Evolutionary conservation across 108 stramenopile genomes (phyloP), one percentile per base, ranked within the genome.

Genomic region (Seminavis robusta): DNA sequence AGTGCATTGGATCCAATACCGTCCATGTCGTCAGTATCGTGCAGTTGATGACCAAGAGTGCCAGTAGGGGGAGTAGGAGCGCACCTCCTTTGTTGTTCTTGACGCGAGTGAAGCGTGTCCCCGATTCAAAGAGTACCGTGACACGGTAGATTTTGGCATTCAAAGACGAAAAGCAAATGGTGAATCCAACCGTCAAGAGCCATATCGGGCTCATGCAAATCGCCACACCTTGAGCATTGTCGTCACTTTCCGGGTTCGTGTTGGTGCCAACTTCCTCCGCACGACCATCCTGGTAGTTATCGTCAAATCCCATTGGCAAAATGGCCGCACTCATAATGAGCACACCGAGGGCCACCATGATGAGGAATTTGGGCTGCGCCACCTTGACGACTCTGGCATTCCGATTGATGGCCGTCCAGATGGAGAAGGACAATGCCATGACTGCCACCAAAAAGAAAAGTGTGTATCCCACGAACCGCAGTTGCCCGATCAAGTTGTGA

Each of bases 131-230:
- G 10, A 80, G 17, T 47, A 51, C 50, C 44, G 75, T 78, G 39
- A 84, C 33, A 21, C 83, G 68, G 71, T 63, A 76, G 3, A 74
- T 61, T 61, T 84, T 84, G 47, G 67, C 60, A 40, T 67, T 73
- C n/a, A 84, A 52, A 16, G 78, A 75, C 1, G 74, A 62, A 31
- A 84, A 73, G 3, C 63, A 47, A 17, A 57, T 61, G 2, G 67
- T 54, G 33, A 80, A 84, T 17, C 83, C 83, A 24, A 75, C 47
- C 23, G 54, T 62, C 25, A 75, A 27, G 16, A 76, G 47, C 73
- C 73, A 80, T 5, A 73, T 64, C 15, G 34, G 31, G 3, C 59
- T 47, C 60, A 73, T 73, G 32, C 77, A 79, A 11, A n/a, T n/a
- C 0, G 71, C 67, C 1, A 49, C 60, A 13, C 23, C 32, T 47